Evolutionary conservation across 2,329 filamentous ascomycete species (phyloP).

Genomic region (Cercospora janseana): DNA sequence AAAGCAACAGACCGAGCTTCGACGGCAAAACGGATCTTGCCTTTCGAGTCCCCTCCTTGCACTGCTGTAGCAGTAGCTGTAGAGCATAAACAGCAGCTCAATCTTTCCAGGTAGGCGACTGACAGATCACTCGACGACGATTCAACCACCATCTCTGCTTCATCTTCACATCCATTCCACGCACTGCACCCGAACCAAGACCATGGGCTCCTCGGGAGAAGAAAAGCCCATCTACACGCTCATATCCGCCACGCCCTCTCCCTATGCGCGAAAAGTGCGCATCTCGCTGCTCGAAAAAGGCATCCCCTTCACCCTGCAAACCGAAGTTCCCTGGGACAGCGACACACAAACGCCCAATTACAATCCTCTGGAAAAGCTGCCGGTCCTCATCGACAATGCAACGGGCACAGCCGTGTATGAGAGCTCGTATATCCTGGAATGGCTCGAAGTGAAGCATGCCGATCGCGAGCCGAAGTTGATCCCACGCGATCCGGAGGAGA

Average conservation of each 20-base stretch:
- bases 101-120: too few species aligned
- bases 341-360: conserved; percentile 41
- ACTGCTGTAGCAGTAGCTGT: background rate
- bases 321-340: conserved; percentile 46
- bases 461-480: conserved; percentile 32
- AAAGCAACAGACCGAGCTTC: conserved; percentile 13
- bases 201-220: background rate
- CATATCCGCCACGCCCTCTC: conserved; percentile 40
- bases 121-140: too few species aligned
- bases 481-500: conserved; percentile 31
- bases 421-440: conserved; percentile 42
- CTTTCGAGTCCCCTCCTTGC: background rate
- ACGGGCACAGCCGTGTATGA: conserved; percentile 38
- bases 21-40: conserved; percentile 16
- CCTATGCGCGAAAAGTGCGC: conserved; percentile 45
- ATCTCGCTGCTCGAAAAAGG: conserved; percentile 42
- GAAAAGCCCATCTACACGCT: conserved; percentile 28
- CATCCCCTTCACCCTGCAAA: conserved; percentile 43
- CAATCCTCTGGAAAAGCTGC: conserved; percentile 45
- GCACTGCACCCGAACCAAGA: background rate
- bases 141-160: background rate
- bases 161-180: background rate
- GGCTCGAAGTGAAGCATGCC: conserved; percentile 37
- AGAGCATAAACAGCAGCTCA: too few species aligned
- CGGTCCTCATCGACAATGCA: conserved; percentile 39